Evolutionary conservation across 2,329 filamentous ascomycete genomes (phyloP), one percentile per base, ranked within the genome.

Genomic region (Claviceps arundinis): DNA sequence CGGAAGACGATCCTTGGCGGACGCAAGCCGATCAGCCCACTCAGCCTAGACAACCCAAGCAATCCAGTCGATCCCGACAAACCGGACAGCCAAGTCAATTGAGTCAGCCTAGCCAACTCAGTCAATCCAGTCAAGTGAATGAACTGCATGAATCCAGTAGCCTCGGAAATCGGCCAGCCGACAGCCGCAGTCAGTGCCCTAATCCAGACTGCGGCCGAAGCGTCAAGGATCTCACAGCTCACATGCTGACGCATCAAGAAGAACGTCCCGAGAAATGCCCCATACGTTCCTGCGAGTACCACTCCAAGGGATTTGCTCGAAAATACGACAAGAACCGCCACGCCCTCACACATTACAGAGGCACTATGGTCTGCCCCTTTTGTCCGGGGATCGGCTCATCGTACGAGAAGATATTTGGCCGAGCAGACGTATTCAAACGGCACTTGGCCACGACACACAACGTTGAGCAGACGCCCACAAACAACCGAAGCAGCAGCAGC

Each of bases 321-420:
- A 97, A 97, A 68, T 98, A 97, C 65, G 93, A 97, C 72, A 96
- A 96, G 75, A 97, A 97, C 67, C 76, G 93, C 13, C 93, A 98
- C 65, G 95, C 91, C 1, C 71, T 97, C 57, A 97, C 91, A 2
- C 93, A 97, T 65, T 98, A 97, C 74, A 95, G 95, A 68, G 91
- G 91, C 8, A 96, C 89, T 14, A 96, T 97, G 89, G 86, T 95
- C 7, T 98, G 93, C 62, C 90, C 90, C 5, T 97, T 97, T 68
- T 97, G 93, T 59, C 89, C 90, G 0, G 89, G 89, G 4, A 85
- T 84, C 19, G 89, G 90, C 5, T 90, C 88, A 3, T 80, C 88
- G 1, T 87, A 85, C 5, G 91, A 96, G 68, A 96, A 96, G 73
- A 89, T 87, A 57, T 97, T 98, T 69, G 96, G 95, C 70, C 81